Conservation (phyloP, 169 alveolate genomes). For the Eimeria necatrix region DNA sequence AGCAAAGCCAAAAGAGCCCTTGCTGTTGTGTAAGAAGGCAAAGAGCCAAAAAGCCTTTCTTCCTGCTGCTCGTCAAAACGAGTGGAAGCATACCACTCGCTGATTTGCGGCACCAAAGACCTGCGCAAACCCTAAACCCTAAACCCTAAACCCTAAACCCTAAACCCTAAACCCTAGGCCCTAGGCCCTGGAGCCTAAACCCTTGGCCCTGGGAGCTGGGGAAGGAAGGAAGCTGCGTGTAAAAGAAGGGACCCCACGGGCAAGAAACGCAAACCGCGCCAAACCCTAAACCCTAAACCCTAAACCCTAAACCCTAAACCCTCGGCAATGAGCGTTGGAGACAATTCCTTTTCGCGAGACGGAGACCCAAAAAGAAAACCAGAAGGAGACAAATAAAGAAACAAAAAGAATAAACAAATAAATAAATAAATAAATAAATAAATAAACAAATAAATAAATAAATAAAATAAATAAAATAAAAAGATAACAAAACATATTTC, state of each 20-base stretch:
- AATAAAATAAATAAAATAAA: neutral
- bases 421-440: neutral
- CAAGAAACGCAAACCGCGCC: neutral
- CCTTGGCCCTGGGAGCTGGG: neutral
- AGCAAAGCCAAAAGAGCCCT: constrained; percentile 57
- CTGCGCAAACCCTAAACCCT: neutral
- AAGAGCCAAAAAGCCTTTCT: constrained; percentile 61
- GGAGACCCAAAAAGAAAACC: neutral
- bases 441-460: neutral
- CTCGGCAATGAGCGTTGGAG: neutral
- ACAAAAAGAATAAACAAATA: neutral
- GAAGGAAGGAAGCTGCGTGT: neutral
- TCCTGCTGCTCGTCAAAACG: constrained; percentile 75
- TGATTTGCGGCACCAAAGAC: constrained; percentile 28
- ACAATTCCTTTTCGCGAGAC: neutral
- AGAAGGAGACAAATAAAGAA: neutral
- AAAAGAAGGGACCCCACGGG: neutral
- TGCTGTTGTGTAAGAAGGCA: constrained; percentile 75
- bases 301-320: constrained; percentile 4
- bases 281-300: neutral
- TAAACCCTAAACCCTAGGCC: neutral
- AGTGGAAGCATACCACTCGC: constrained; percentile 67
- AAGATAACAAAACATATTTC: neutral
- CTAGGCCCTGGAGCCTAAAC: neutral
- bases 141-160: neutral